Evolutionary conservation across 768 basidiomycete species (phyloP).

Genomic region (Wakefieldia striispora): DNA sequence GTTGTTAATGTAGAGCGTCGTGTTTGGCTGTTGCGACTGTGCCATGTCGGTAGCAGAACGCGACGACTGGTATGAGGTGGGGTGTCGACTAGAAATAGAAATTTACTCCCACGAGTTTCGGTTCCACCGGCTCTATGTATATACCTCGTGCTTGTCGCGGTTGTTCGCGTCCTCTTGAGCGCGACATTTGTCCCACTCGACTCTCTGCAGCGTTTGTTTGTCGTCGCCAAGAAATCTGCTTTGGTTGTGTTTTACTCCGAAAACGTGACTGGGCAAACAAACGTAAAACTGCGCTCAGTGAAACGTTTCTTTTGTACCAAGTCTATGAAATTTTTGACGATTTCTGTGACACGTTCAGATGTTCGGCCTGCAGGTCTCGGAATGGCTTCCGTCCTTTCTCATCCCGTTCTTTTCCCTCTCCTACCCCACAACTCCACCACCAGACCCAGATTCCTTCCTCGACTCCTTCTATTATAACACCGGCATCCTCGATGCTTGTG

Average conservation of each 20-base stretch:
- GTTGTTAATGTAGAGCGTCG: conserved; percentile 89
- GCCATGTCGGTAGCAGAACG: conserved; percentile 31
- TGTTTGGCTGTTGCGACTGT: conserved; percentile 72
- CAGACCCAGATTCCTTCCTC: conserved; percentile 67
- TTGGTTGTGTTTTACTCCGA: conserved; percentile 27
- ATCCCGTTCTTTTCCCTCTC: conserved; percentile 74
- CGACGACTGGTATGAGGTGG: not conserved
- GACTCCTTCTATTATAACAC: conserved; percentile 66
- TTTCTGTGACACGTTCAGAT: conserved; percentile 32
- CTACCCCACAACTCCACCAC: conserved; percentile 57
- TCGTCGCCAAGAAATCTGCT: conserved; percentile 5
- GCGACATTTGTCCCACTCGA: not conserved
- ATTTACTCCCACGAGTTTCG: conserved; percentile 19
- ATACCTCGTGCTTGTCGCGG: conserved; percentile 2
- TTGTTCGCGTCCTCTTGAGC: conserved; percentile 2
- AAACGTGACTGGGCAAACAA: conserved; percentile 35
- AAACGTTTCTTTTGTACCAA: conserved; percentile 13
- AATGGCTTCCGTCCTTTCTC: conserved; percentile 52
- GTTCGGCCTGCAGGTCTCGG: conserved; percentile 34
- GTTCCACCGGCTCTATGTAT: not conserved
- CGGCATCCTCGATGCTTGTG: conserved; percentile 74
- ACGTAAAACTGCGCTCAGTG: conserved; percentile 21
- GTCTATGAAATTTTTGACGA: conserved; percentile 38
- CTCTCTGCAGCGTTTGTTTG: conserved; percentile 6
- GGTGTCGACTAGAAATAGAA: conserved; percentile 17